Percentiles rank a stretch among this genome's conserved stretches.
Evolutionary conservation across 345 rosid species (phyloP).

Genomic region (Eucalyptus curtisii): DNA sequence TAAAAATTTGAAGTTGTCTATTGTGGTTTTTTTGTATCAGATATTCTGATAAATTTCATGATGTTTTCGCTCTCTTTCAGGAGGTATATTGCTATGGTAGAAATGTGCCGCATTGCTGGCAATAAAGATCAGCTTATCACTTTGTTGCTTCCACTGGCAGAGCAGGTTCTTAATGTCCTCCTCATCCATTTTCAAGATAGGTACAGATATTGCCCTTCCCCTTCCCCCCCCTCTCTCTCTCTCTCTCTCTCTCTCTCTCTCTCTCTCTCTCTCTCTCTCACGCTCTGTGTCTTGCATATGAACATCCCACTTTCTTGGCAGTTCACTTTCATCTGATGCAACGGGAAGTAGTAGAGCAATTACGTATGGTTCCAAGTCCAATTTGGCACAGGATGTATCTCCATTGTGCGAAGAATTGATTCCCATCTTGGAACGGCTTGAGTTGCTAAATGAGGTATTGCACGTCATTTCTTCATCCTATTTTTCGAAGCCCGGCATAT

Average conservation of each 20-base stretch:
- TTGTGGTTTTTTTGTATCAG: not conserved
- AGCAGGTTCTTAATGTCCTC: conserved; percentile 62
- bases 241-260: not conserved
- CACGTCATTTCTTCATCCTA: not conserved
- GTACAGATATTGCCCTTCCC: conserved; percentile 7
- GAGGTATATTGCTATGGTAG: conserved; percentile 91
- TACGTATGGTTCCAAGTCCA: conserved; percentile 27
- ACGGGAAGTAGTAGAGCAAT: conserved; percentile 11
- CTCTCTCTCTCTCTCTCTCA: not conserved
- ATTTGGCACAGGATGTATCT: conserved; percentile 26
- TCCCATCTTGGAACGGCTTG: conserved; percentile 72
- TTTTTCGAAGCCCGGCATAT: not conserved
- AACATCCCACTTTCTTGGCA: conserved; percentile 9
- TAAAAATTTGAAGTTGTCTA: not conserved
- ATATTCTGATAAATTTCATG: not conserved
- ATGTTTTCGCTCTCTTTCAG: conserved; percentile 24
- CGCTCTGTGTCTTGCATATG: not conserved
- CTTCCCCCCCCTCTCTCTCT: not conserved
- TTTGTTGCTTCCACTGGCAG: conserved; percentile 64
- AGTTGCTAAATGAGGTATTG: conserved; percentile 68
- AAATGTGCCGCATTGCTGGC: conserved; percentile 83
- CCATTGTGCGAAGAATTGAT: conserved; percentile 46
- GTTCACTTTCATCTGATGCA: conserved; percentile 25
- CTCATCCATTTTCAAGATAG: conserved; percentile 79
- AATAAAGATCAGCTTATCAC: conserved; percentile 64